Evolutionary conservation across 2,329 filamentous ascomycete species (phyloP), one percentile per base, ranked within the genome.

Genomic region (Hypoxylon rubiginosum): DNA sequence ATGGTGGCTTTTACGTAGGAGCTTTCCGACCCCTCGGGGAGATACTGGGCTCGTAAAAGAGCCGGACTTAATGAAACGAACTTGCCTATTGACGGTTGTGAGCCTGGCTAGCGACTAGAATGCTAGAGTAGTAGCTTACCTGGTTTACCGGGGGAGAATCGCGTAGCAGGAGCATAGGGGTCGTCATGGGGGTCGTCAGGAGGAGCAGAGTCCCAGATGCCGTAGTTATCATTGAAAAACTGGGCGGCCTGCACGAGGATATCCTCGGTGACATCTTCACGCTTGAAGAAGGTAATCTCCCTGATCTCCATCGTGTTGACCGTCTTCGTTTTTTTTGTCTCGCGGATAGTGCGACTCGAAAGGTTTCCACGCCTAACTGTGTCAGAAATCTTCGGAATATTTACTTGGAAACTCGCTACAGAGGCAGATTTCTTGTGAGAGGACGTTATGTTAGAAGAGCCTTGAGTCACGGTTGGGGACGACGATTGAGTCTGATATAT

Each of bases 201-300:
- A 32, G 50, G 19, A 4, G 15, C 15, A 9, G 36, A 8, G 7
- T 30, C 50, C 50, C 50, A 53, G 32, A 53, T 11, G 11, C 34
- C 50, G 19, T 41, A 53, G 34, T 53, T 53, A 17, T 41, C 28
- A 26, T n/a, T 53, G 50, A 53, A 53, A 4, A 53, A 17, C 32
- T 41, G 2, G 10, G 32, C 21, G 21, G 50, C 50, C 30, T 53
- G 3, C 17, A 13, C 50, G 17, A 53, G 50, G 32, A 53, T 39
- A 19, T 53, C 32, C 3, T 53, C 50, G 30, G 50, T 39, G 28
- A 53, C n/a, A 6, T 53, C 32, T 15, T 53, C 48, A 39, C 15
- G 10, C 15, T 39, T 9, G 34, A 39, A 39, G 9, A 3, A 39
- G 34, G 34, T n/a, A 39, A 39, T 39, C 10, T 39, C 4, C 34